Percentiles rank a stretch among this genome's conserved stretches.
Evolutionary conservation across 441 rosid genomes (phyloP).

Genomic region (Euphorbia corollata): DNA sequence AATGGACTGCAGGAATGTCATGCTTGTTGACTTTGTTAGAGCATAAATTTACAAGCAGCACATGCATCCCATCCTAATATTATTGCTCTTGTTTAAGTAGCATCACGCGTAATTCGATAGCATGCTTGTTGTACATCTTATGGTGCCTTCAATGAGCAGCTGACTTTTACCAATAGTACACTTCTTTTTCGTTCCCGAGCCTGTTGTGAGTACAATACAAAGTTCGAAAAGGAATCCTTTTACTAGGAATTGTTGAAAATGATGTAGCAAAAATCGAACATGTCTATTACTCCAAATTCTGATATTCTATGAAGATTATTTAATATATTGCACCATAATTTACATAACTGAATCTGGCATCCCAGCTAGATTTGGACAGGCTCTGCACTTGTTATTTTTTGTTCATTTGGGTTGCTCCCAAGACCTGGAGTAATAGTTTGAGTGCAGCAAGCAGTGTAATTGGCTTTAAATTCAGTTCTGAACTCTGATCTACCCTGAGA

Average conservation of each 20-base stretch:
- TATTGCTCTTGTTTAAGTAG: neutral
- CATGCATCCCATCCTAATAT: too few relatives aligned
- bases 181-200: too few relatives aligned
- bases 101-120: neutral
- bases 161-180: too few relatives aligned
- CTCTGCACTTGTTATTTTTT: conserved; percentile 43
- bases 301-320: conserved; percentile 17
- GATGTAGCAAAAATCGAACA: conserved; percentile 2
- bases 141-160: too few relatives aligned
- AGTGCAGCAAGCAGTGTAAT: conserved; percentile 18
- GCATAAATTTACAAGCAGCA: neutral
- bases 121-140: too few relatives aligned
- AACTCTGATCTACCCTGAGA: conserved; percentile 24
- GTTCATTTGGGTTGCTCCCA: conserved; percentile 29
- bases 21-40: neutral
- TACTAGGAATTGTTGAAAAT: too few relatives aligned
- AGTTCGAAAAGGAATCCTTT: too few relatives aligned
- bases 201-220: too few relatives aligned
- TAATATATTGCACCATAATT: conserved; percentile 25
- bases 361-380: conserved; percentile 44
- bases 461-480: conserved; percentile 29
- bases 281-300: conserved; percentile 14
- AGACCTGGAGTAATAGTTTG: conserved; percentile 14
- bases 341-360: conserved; percentile 17
- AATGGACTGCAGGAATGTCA: neutral